Conservation (phyloP, 495 filamentous ascomycete species). For the Astrothelium subdiscretum region DNA sequence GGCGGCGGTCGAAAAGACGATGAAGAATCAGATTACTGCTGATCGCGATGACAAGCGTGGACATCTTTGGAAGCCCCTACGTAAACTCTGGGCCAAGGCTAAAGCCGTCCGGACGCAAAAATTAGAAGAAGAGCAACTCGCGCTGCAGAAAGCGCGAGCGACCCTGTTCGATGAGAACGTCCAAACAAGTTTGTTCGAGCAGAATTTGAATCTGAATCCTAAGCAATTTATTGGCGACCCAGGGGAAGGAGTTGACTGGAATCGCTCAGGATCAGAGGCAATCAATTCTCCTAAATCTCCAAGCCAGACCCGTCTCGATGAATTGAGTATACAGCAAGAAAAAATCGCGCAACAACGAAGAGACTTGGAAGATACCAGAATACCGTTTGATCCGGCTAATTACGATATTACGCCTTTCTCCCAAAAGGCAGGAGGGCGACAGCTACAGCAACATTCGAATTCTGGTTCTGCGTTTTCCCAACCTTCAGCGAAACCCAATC, state of each 20-base stretch:
- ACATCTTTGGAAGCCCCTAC: constrained; percentile 65
- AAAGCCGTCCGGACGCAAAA: constrained; percentile 41
- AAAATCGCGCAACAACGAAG: neutral
- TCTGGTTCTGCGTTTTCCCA: neutral
- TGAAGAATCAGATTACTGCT: neutral
- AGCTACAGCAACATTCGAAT: neutral
- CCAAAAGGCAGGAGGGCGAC: neutral
- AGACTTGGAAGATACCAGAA: neutral
- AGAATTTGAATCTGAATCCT: neutral
- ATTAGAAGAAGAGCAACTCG: constrained; percentile 9
- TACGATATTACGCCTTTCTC: neutral
- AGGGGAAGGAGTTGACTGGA: neutral
- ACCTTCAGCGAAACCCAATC: neutral
- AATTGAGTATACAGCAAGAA: neutral
- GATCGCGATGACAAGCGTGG: constrained; percentile 34
- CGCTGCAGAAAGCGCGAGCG: constrained; percentile 1
- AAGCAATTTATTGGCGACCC: neutral
- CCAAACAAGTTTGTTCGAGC: neutral
- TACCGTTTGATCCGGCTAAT: neutral
- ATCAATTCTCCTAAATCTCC: neutral
- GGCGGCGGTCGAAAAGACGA: constrained; percentile 52
- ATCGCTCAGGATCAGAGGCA: neutral
- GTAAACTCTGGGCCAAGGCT: constrained; percentile 60
- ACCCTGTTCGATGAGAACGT: neutral
- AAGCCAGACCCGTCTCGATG: neutral